A percentile compares a stretch with the other conserved stretches of the same genome.
These are phyloP conservation scores for Gypsophila paniculata DNA, from an alignment of 179 eudicot genomes.

Conservation along the genomic window DNA sequence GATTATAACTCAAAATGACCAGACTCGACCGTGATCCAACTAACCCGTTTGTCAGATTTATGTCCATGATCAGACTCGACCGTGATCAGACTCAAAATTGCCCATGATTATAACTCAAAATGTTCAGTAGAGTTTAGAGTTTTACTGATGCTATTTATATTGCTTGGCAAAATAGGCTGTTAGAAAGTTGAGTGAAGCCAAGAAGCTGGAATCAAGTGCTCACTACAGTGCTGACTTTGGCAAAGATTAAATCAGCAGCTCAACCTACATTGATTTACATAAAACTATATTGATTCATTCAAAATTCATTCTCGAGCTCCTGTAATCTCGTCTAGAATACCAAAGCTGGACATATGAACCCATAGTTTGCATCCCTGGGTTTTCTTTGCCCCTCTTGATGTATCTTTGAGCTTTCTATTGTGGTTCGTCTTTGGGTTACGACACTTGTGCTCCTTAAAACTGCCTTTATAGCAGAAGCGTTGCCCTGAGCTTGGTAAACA, in stretches of 20 bases:
- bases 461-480: too few species aligned
- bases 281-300: constrained; percentile 1
- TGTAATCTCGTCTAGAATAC: constrained; percentile 7
- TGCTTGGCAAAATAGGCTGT: constrained; percentile 34
- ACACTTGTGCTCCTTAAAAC: too few species aligned
- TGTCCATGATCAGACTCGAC: too few species aligned
- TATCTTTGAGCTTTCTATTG: not conserved
- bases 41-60: not conserved
- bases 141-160: not conserved
- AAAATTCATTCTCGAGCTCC: not conserved
- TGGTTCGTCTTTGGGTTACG: too few species aligned
- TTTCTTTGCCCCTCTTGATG: constrained; percentile 4
- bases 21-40: not conserved
- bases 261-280: not conserved
- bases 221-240: constrained; percentile 46
- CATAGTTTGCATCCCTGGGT: not conserved
- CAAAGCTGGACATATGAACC: not conserved
- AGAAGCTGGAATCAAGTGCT: constrained; percentile 47
- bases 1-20: too few species aligned
- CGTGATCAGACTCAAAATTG: too few species aligned
- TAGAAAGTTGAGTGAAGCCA: constrained; percentile 45
- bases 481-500: too few species aligned
- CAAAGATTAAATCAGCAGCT: constrained; percentile 27
- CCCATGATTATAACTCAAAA: too few species aligned
- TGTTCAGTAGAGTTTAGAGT: too few species aligned